Conservation (phyloP, 345 rosid species). For the Salix purpurea region DNA sequence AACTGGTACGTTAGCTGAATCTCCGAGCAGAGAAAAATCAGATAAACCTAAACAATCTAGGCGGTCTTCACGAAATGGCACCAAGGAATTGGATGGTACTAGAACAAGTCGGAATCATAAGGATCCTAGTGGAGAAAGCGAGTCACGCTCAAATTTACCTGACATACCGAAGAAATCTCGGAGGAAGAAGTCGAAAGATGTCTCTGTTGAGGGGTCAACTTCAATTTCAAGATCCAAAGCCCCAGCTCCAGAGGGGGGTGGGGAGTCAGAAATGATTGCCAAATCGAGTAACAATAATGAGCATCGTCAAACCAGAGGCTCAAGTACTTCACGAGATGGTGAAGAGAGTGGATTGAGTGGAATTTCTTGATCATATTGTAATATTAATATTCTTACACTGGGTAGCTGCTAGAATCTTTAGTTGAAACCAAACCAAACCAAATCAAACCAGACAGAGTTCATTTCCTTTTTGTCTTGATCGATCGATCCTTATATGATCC, state of each 20-base stretch:
- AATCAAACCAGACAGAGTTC: neutral
- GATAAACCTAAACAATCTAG: constrained; percentile 47
- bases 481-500: neutral
- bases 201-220: constrained; percentile 11
- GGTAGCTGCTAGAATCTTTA: constrained; percentile 24
- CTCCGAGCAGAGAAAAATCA: constrained; percentile 40
- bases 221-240: constrained; percentile 33
- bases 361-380: constrained; percentile 13
- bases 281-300: constrained; percentile 9
- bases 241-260: constrained; percentile 20
- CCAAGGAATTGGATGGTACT: constrained; percentile 3
- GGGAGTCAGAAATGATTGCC: constrained; percentile 38
- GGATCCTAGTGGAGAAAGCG: constrained; percentile 21
- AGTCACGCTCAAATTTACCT: constrained; percentile 24
- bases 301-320: constrained; percentile 1
- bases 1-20: constrained; percentile 13
- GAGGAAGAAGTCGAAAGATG: constrained; percentile 41
- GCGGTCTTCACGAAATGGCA: constrained; percentile 33
- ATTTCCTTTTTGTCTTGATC: neutral
- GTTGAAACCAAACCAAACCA: constrained; percentile 7
- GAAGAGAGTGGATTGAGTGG: constrained; percentile 7
- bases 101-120: constrained; percentile 5
- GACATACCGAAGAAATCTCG: constrained; percentile 31
- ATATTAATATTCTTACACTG: neutral
- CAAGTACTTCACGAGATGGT: constrained; percentile 18